phyloP scores from a whole-genome alignment of 345 rosid species.

The Moricandia arvensis region DNA sequence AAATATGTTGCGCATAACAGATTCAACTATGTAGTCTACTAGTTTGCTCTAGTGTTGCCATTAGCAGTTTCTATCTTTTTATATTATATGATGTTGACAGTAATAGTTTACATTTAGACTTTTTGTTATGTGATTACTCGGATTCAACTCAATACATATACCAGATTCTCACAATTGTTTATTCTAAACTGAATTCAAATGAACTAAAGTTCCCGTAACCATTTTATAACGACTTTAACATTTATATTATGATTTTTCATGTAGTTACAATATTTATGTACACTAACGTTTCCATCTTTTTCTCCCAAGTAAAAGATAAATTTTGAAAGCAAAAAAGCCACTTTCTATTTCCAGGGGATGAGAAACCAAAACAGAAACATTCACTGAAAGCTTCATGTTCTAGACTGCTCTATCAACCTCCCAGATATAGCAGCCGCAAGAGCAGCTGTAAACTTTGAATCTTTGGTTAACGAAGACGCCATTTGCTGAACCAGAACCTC shows the following conservation, averaged over 20 bases:
- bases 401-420: slow-evolving; percentile 47
- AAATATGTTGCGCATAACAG: too few relatives aligned
- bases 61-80: too few relatives aligned
- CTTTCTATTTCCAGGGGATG: not conserved
- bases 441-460: slow-evolving; percentile 76
- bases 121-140: not conserved
- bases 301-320: not conserved
- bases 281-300: not conserved
- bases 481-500: slow-evolving; percentile 66
- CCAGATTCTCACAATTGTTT: not conserved
- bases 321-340: not conserved
- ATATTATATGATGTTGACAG: too few relatives aligned
- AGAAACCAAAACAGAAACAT: slow-evolving; percentile 3
- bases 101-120: too few relatives aligned
- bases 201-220: not conserved
- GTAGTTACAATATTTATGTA: not conserved
- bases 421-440: slow-evolving; percentile 81
- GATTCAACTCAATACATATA: not conserved
- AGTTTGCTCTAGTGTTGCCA: too few relatives aligned
- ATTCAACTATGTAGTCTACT: too few relatives aligned
- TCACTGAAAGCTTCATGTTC: slow-evolving; percentile 24
- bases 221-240: not conserved
- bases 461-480: slow-evolving; percentile 75
- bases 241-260: not conserved
- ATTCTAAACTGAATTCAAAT: not conserved